phyloP scores from a whole-genome alignment of 768 basidiomycete species.

The Porphyrellus cyaneotinctus region DNA sequence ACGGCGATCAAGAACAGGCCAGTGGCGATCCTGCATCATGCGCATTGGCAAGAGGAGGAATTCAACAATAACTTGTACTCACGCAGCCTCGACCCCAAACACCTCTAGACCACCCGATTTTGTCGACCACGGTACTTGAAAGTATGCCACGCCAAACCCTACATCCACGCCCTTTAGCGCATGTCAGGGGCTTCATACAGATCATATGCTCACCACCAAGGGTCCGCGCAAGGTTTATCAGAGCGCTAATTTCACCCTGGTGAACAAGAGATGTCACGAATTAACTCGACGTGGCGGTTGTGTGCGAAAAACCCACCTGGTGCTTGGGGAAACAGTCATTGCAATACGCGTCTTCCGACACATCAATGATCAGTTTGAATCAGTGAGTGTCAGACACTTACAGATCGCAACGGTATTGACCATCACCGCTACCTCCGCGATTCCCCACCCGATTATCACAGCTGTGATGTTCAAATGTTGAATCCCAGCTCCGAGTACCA shows the following conservation, averaged over 20 bases:
- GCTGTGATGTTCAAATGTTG: slow-evolving; percentile 29
- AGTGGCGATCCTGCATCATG: slow-evolving; percentile 24
- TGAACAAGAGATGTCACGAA: neutral
- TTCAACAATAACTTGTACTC: slow-evolving; percentile 6
- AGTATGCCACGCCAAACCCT: slow-evolving; percentile 40
- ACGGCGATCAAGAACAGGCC: slow-evolving; percentile 36
- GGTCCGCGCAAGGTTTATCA: slow-evolving; percentile 39
- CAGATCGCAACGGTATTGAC: slow-evolving; percentile 41
- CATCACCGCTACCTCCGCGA: slow-evolving; percentile 36
- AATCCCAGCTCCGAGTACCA: slow-evolving; percentile 38
- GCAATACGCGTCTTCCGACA: slow-evolving; percentile 34
- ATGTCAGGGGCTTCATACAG: neutral
- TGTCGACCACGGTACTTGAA: slow-evolving; percentile 39
- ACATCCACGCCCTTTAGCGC: neutral
- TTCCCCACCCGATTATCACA: slow-evolving; percentile 42
- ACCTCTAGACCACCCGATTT: slow-evolving; percentile 33
- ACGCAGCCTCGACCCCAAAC: slow-evolving; percentile 39
- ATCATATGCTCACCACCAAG: slow-evolving; percentile 24
- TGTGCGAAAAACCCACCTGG: slow-evolving; percentile 16
- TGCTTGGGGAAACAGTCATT: slow-evolving; percentile 37
- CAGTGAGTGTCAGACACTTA: slow-evolving; percentile 9
- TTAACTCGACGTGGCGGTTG: neutral
- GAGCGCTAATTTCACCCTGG: slow-evolving; percentile 41
- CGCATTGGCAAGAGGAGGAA: neutral
- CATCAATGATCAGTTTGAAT: neutral